phyloP scores from a whole-genome alignment of 2,329 filamentous ascomycete genomes.

The Shiraia bambusicola region DNA sequence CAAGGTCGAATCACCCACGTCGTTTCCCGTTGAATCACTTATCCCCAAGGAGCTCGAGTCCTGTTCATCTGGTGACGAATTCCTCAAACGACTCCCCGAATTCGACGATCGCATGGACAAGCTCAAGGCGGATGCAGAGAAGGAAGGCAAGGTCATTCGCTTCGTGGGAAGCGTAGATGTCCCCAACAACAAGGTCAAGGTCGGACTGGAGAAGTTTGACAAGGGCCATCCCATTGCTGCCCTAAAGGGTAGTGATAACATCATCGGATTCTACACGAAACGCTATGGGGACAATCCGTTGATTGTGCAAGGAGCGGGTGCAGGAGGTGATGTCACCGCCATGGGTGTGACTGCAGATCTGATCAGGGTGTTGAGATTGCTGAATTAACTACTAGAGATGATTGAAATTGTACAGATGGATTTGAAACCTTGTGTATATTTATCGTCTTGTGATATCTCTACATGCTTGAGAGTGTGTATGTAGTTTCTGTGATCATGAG shows the following conservation, averaged over 20 bases:
- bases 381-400: conserved; percentile 49
- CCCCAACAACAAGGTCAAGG: conserved; percentile 76
- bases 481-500: too few relatives aligned
- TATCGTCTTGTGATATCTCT: too few relatives aligned
- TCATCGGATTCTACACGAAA: conserved; percentile 98
- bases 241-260: conserved; percentile 96
- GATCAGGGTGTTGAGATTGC: conserved; percentile 78
- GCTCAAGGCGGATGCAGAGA: conserved; percentile 80
- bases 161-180: conserved; percentile 95
- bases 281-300: conserved; percentile 88
- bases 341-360: conserved; percentile 97
- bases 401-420: neutral
- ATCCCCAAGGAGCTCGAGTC: conserved; percentile 86
- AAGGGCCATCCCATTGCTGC: conserved; percentile 87
- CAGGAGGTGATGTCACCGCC: conserved; percentile 91
- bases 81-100: conserved; percentile 74
- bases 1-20: conserved; percentile 76
- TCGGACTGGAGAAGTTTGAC: conserved; percentile 83
- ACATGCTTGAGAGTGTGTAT: too few relatives aligned
- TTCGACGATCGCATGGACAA: conserved; percentile 91
- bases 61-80: conserved; percentile 76
- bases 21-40: conserved; percentile 90
- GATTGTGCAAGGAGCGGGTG: conserved; percentile 91
- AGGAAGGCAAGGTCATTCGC: conserved; percentile 85
- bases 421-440: neutral